Evolutionary conservation across 371 early-diverging fungal species (phyloP).

Genomic region (Mucor racemosus): DNA sequence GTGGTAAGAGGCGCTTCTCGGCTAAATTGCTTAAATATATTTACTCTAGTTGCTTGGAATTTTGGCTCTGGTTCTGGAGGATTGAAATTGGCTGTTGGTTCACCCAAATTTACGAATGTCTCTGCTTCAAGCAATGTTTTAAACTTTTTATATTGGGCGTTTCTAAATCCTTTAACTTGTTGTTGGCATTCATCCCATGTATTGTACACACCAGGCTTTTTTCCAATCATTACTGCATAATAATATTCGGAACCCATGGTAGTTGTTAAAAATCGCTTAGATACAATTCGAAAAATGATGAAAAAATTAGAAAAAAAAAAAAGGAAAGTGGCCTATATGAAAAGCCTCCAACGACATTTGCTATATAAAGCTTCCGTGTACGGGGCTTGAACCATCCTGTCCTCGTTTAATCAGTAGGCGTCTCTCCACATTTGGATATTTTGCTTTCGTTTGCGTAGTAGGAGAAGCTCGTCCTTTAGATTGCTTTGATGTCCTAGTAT

Average conservation of each 20-base stretch:
- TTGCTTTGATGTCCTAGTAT: no score
- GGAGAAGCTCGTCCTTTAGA: no score
- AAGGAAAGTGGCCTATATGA: no score
- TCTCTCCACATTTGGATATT: no score
- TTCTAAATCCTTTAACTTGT: constrained; percentile 56
- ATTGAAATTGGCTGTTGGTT: neutral
- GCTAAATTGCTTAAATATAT: neutral
- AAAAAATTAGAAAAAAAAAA: neutral
- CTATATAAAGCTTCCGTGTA: no score
- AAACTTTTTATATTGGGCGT: constrained; percentile 70
- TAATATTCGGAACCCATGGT: constrained; percentile 21
- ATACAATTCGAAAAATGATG: neutral
- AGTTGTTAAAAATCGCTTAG: neutral
- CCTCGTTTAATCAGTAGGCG: no score
- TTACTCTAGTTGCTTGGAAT: neutral
- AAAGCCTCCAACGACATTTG: no score
- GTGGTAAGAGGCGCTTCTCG: neutral
- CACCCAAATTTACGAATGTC: constrained; percentile 29
- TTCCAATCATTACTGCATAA: constrained; percentile 69
- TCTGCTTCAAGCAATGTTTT: constrained; percentile 51
- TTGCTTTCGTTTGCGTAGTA: no score
- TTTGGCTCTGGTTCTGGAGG: neutral
- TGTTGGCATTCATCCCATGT: constrained; percentile 68
- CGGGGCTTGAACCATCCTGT: no score
- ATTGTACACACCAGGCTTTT: constrained; percentile 57